phyloP scores from a whole-genome alignment of 1,284 basidiomycete species.

The Marasmius tenuissimus region DNA sequence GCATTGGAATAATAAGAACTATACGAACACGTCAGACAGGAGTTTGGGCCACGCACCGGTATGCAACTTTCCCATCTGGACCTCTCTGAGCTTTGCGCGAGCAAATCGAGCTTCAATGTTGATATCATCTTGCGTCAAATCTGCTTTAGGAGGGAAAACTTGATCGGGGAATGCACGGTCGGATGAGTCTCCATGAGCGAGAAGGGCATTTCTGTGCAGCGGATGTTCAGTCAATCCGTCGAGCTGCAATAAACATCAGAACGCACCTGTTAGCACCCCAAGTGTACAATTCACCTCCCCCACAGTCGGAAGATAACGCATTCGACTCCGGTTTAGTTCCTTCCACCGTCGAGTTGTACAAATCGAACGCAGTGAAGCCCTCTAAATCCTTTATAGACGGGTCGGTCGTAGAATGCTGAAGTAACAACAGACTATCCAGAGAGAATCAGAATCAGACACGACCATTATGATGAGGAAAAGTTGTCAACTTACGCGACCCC shows the following conservation, averaged over 20 bases:
- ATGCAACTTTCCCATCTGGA: slow-evolving; percentile 12
- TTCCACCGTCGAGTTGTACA: slow-evolving; percentile 89
- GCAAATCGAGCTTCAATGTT: slow-evolving; percentile 10
- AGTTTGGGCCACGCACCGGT: slow-evolving; percentile 1
- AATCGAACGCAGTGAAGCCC: slow-evolving; percentile 90
- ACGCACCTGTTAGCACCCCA: slow-evolving; percentile 88
- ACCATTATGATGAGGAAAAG: slow-evolving; percentile 1
- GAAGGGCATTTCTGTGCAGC: slow-evolving; percentile 67
- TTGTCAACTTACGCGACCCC: slow-evolving; percentile 58
- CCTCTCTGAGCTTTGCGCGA: slow-evolving; percentile 3
- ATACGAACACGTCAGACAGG: background rate
- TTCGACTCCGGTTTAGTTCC: slow-evolving; percentile 61
- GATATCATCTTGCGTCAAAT: slow-evolving; percentile 29
- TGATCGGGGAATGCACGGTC: slow-evolving; percentile 84
- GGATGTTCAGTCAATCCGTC: slow-evolving; percentile 7
- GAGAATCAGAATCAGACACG: slow-evolving; percentile 13
- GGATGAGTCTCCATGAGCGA: slow-evolving; percentile 81
- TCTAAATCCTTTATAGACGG: slow-evolving; percentile 80
- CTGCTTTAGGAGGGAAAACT: slow-evolving; percentile 53
- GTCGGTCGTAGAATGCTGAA: slow-evolving; percentile 79
- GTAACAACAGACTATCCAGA: slow-evolving; percentile 60
- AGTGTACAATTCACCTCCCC: slow-evolving; percentile 70
- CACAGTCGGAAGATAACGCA: slow-evolving; percentile 23
- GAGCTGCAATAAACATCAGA: background rate
- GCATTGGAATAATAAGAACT: background rate